These are phyloP conservation scores for Colletotrichum gloeosporioides DNA, from an alignment of 2,329 filamentous ascomycete species.

Conservation along the genomic window DNA sequence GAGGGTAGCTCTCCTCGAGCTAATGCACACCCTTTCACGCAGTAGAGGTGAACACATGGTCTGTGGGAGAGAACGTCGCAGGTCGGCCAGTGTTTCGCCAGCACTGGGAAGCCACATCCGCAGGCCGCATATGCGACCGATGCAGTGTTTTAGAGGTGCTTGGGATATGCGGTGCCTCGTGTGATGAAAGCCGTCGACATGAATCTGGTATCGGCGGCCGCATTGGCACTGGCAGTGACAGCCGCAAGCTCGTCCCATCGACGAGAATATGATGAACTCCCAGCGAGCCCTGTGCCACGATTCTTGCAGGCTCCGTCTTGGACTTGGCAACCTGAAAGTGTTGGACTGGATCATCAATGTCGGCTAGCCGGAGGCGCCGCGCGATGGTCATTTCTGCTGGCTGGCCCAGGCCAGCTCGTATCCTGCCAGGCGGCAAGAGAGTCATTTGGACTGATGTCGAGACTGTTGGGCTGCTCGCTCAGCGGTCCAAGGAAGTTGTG, in stretches of 20 bases:
- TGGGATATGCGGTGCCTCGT: not conserved
- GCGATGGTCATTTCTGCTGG: not conserved
- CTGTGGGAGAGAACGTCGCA: slow-evolving; percentile 3
- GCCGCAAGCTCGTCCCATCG: not conserved
- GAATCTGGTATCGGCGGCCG: not conserved
- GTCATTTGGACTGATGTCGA: not conserved
- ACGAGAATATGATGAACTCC: not conserved
- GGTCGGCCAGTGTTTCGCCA: slow-evolving; percentile 2
- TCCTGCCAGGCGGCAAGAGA: not conserved
- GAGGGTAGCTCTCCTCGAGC: not conserved
- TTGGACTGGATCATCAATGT: not conserved
- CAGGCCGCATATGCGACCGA: not conserved
- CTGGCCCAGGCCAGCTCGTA: not conserved
- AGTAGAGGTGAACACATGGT: slow-evolving; percentile 19
- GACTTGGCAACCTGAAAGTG: not conserved
- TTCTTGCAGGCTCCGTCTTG: not conserved
- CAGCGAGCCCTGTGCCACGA: not conserved
- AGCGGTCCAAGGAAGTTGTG: not conserved
- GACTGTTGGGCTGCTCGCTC: not conserved
- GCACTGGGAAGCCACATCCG: not conserved
- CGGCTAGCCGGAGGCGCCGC: not conserved
- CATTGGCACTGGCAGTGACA: not conserved
- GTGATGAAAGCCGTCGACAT: not conserved
- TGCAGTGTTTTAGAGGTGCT: not conserved
- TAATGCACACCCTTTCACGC: not conserved